Evolutionary conservation across 345 rosid genomes (phyloP).

Genomic region (Aethionema arabicum): DNA sequence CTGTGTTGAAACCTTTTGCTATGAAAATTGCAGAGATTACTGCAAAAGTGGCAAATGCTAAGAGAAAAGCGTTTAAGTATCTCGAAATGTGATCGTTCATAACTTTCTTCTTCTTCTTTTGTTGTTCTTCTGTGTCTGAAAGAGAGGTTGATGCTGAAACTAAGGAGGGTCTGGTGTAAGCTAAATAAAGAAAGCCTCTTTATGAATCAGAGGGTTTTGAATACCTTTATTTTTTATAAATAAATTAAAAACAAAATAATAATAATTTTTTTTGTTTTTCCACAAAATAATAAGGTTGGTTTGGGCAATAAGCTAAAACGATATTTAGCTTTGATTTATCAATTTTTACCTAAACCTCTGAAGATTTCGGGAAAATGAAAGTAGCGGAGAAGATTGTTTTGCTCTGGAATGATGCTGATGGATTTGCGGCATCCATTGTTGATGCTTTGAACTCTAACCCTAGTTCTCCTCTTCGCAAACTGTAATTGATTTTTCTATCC

Average conservation of each 20-base stretch:
- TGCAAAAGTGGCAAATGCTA: conserved; percentile 32
- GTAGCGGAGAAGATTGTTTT: conserved; percentile 56
- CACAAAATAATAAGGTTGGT: no score
- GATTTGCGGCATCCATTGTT: conserved; percentile 47
- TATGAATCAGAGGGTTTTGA: background rate
- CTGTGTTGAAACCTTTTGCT: conserved; percentile 22
- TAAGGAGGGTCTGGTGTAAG: conserved; percentile 17
- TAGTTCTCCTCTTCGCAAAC: conserved; percentile 43
- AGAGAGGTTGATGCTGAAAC: conserved; percentile 23
- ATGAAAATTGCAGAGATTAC: conserved; percentile 33
- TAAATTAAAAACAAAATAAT: no score
- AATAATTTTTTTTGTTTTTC: no score
- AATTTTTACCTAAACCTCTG: background rate
- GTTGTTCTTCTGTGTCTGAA: background rate
- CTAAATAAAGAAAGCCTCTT: conserved; percentile 12
- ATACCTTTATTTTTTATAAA: no score
- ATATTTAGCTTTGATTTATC: background rate
- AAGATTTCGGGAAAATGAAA: conserved; percentile 38
- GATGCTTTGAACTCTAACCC: conserved; percentile 49
- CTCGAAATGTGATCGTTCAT: conserved; percentile 35
- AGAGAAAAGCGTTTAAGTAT: conserved; percentile 35
- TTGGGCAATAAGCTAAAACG: conserved; percentile 16
- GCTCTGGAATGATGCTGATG: conserved; percentile 52
- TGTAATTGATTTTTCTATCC: conserved; percentile 40
- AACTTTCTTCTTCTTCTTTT: conserved; percentile 9